Conservation (phyloP, 805 yeast species). For the Cyberlindnera amylophila region DNA sequence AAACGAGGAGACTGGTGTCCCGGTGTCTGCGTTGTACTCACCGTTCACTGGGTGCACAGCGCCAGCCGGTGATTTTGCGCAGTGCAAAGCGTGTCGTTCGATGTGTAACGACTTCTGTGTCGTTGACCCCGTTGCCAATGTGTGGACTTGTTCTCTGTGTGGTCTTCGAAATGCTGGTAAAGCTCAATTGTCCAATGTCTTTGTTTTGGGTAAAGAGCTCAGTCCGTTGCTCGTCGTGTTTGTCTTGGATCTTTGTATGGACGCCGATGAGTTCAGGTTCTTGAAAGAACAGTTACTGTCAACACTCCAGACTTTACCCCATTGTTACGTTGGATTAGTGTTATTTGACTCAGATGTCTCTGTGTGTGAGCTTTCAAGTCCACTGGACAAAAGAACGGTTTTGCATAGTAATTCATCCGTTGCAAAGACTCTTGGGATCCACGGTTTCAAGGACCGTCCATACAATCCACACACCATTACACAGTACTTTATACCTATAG, state of each 20-base stretch:
- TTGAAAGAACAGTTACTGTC: constrained; percentile 69
- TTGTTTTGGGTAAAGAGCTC: constrained; percentile 25
- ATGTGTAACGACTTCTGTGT: constrained; percentile 81
- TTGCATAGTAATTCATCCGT: constrained; percentile 28
- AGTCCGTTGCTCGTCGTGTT: constrained; percentile 78
- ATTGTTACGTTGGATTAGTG: constrained; percentile 75
- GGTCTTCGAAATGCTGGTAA: constrained; percentile 26
- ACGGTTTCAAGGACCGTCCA: not conserved
- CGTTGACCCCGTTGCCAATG: constrained; percentile 64
- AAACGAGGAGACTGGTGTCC: constrained; percentile 84
- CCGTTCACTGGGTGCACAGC: no score
- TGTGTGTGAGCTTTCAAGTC: constrained; percentile 53
- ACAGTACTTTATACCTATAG: not conserved
- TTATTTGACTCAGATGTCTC: constrained; percentile 84
- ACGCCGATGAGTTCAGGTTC: constrained; percentile 72
- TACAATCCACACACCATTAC: not conserved
- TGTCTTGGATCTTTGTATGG: constrained; percentile 83
- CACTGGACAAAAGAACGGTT: constrained; percentile 4
- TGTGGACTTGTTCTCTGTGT: constrained; percentile 87
- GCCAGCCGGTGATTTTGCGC: no score
- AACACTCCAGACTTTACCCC: constrained; percentile 77
- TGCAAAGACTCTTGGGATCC: not conserved
- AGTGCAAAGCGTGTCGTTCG: constrained; percentile 73
- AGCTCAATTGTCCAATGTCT: no score
- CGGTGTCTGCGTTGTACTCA: constrained; percentile 86